Evolutionary conservation across 1,139 yeast genomes (phyloP), one percentile per base, ranked within the genome.

Genomic region (Williopsis jadinii): DNA sequence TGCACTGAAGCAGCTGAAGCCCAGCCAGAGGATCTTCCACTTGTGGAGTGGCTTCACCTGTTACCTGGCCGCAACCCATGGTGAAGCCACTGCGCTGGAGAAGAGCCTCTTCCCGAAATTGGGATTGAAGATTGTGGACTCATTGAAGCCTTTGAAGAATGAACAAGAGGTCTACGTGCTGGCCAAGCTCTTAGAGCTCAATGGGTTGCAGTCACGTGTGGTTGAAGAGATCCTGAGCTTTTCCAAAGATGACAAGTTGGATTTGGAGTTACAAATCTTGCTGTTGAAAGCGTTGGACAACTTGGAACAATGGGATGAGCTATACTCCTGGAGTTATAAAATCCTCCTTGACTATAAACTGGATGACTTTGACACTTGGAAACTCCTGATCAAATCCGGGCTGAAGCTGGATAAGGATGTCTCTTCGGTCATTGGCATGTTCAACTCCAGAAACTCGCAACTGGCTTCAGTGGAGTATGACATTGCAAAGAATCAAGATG

Each of bases 331-430:
- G 43, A 51, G 70, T 30, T 33, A 52, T 2, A 44, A 56, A 1
- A 62, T 73, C n/a, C 52, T 79, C 10, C 62, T 70, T 28, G 63
- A 62, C 3, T 63, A 68, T 33, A 59, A 65, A 5, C 70, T 77
- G 41, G 77, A 80, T 50, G 85, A 80, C 54, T 79, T 71, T 61
- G 71, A 75, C 48, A 70, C 81, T 11, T 80, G 85, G 86, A 71
- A 70, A 42, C 56, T 63, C 30, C 62, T 73, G 42, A 67, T 80
- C 28, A 58, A 62, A 37, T 66, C 88, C 1, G 69, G 71, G 0
- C 51, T 60, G 10, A 50, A 68, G 30, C 45, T 70, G 19, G 60
- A 55, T 1, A 52, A 47, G 15, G 53, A 10, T 42, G 49, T 9
- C 51, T 60, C 32, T 53, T 70, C 32, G 30, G 46, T 6, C 48